Evolutionary conservation across 2,329 filamentous ascomycete species (phyloP), one percentile per base, ranked within the genome.

Genomic region (Elsinoe ampelina): DNA sequence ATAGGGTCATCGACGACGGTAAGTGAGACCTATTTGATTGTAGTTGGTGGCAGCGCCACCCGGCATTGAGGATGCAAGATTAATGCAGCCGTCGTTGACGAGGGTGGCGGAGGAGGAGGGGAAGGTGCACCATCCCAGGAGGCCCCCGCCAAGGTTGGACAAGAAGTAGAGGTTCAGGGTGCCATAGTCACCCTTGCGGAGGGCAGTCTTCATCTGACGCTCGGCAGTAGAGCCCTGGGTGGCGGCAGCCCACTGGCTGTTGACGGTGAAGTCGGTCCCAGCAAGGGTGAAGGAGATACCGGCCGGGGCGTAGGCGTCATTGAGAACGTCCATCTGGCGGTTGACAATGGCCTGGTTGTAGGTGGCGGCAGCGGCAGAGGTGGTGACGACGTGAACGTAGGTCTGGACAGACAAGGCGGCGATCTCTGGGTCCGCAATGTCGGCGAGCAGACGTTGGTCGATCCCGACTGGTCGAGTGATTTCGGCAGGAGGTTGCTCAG

Each of bases 91-190:
- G 63, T 82, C 80, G 58, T 71, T 71, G 58, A 70, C 66, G 66
- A 81, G 82, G 32, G 68, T 55, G 20, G 52, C 52, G 12, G 52
- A 38, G 54, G 68, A 63, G 5, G 68, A 66, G 3, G 72, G 72
- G 19, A 81, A 68, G 0, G 76, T 80, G 69, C 80, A 82, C 55
- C 77, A 77, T 1, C 80, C 80, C 1, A 83, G 71, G 2, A 81
- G 67, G 50, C 66, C 67, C 51, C 70, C 70, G 5, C 63, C 58
- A 17, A 82, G 72, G 57, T 81, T 72, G 36, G 77, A 77, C 66
- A 82, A 77, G 70, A 82, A 82, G 70, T 82, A 83, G 58, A 83
- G 70, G 66, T 83, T 83, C 36, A 82, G 72, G 1, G 75, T 74
- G 35, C 63, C 60, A 67, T 83, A 83, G 39, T 66, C 75, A 52